Evolutionary conservation across 116 monocot species (phyloP).

Genomic region (Dioscorea cayenensis): DNA sequence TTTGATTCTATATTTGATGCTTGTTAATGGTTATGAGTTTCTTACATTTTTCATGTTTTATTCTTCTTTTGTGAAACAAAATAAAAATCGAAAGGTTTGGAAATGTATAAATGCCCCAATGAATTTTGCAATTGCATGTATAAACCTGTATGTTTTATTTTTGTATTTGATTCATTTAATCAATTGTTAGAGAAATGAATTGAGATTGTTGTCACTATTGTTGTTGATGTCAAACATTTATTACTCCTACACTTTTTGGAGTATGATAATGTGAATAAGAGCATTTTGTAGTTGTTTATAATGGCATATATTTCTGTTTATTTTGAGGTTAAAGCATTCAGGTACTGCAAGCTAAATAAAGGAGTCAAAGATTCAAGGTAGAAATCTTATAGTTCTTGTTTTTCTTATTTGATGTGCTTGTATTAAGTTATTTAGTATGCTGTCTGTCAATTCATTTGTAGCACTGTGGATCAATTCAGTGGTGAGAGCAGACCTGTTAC

Average conservation of each 20-base stretch:
- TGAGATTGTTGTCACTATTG: too few relatives aligned
- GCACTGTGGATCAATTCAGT: too few relatives aligned
- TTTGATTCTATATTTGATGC: background rate
- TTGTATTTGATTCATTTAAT: too few relatives aligned
- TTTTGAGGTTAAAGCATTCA: slow-evolving; percentile 45
- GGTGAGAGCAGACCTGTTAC: too few relatives aligned
- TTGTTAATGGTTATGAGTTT: background rate
- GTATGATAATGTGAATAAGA: background rate
- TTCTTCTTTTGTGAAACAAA: too few relatives aligned
- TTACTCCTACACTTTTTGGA: background rate
- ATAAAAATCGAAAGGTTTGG: background rate
- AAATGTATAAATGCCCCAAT: background rate
- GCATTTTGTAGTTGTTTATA: background rate
- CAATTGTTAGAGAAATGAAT: too few relatives aligned
- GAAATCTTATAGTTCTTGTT: too few relatives aligned
- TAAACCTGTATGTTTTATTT: too few relatives aligned
- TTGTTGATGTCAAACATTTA: too few relatives aligned
- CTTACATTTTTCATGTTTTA: background rate
- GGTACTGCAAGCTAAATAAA: slow-evolving; percentile 47
- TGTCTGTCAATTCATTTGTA: slow-evolving; percentile 7
- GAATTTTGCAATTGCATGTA: background rate
- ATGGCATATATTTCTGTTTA: background rate
- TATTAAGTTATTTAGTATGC: background rate
- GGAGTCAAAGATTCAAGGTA: slow-evolving; percentile 93
- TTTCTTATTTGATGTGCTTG: background rate